phyloP scores from a whole-genome alignment of 208 protist genomes.

The Wallacemonas sp. region DNA sequence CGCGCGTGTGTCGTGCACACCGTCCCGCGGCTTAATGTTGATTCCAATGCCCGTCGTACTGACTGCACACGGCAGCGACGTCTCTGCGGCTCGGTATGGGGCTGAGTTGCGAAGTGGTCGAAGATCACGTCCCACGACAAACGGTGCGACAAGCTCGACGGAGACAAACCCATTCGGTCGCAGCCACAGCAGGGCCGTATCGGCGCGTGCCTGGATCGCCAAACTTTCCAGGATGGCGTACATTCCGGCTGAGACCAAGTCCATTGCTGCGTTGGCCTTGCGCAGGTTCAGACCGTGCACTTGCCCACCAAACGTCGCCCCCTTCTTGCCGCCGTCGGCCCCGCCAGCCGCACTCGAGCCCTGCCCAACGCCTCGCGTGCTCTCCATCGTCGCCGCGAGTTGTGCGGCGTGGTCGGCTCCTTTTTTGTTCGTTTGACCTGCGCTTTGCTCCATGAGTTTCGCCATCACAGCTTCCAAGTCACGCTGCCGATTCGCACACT shows the following conservation, averaged over 20 bases:
- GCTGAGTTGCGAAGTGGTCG: slow-evolving; percentile 60
- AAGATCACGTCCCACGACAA: slow-evolving; percentile 80
- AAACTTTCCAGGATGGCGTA: slow-evolving; percentile 79
- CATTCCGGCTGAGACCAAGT: slow-evolving; percentile 80
- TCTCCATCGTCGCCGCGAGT: neutral
- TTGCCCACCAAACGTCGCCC: slow-evolving; percentile 55
- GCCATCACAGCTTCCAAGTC: slow-evolving; percentile 25
- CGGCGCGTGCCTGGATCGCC: slow-evolving; percentile 69
- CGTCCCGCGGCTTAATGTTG: slow-evolving; percentile 61
- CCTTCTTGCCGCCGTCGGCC: slow-evolving; percentile 14
- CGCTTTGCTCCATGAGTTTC: slow-evolving; percentile 8
- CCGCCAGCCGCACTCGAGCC: neutral
- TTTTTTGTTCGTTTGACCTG: neutral
- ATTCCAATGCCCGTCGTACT: slow-evolving; percentile 76
- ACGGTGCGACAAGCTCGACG: slow-evolving; percentile 82
- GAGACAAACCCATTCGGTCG: slow-evolving; percentile 66
- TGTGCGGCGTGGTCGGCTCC: neutral
- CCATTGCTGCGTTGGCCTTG: slow-evolving; percentile 66
- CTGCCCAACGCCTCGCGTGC: neutral
- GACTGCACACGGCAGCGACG: slow-evolving; percentile 69
- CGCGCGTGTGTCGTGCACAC: slow-evolving; percentile 15
- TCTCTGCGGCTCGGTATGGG: slow-evolving; percentile 75
- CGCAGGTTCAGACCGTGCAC: slow-evolving; percentile 63
- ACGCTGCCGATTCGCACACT: slow-evolving; percentile 23
- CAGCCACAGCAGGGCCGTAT: slow-evolving; percentile 80